Percentiles rank a stretch among this genome's conserved stretches.
phyloP scores from a whole-genome alignment of 208 protist species.

The Eutreptiella sp. region DNA sequence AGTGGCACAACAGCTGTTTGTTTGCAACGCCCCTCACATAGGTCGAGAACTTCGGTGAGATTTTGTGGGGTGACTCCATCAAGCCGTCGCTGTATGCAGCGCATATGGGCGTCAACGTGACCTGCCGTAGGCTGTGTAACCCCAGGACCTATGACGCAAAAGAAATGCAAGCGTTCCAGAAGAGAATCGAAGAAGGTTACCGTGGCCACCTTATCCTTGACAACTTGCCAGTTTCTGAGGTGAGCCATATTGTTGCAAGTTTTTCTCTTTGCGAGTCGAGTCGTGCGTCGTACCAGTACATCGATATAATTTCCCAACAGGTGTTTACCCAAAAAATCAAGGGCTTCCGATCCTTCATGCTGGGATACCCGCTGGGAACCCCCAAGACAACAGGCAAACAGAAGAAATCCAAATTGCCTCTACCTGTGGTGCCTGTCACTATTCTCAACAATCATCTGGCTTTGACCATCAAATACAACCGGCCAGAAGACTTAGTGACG shows the following conservation, averaged over 20 bases:
- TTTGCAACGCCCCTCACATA: no score
- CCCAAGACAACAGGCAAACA: not conserved
- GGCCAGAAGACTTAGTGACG: not conserved
- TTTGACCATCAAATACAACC: slow-evolving; percentile 14
- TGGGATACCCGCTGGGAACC: slow-evolving; percentile 33
- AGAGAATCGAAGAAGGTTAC: slow-evolving; percentile 36
- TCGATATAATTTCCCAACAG: no score
- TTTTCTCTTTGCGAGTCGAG: no score
- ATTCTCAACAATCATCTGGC: slow-evolving; percentile 18
- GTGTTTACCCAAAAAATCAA: no score
- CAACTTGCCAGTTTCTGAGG: slow-evolving; percentile 41
- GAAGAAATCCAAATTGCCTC: no score
- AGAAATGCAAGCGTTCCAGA: slow-evolving; percentile 32
- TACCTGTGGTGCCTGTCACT: no score
- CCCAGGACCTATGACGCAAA: slow-evolving; percentile 20
- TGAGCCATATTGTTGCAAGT: no score
- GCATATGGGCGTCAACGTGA: slow-evolving; percentile 38
- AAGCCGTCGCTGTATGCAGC: slow-evolving; percentile 15
- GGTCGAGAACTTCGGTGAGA: slow-evolving; percentile 19
- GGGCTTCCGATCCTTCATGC: no score
- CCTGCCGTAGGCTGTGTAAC: slow-evolving; percentile 44
- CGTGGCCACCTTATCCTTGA: slow-evolving; percentile 39
- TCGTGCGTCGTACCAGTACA: no score
- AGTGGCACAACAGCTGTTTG: no score
- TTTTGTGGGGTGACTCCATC: slow-evolving; percentile 20